A percentile compares a stretch with the other conserved stretches of the same genome.
Evolutionary conservation across 2,329 filamentous ascomycete genomes (phyloP).

Genomic region (Aschersonia sp.): DNA sequence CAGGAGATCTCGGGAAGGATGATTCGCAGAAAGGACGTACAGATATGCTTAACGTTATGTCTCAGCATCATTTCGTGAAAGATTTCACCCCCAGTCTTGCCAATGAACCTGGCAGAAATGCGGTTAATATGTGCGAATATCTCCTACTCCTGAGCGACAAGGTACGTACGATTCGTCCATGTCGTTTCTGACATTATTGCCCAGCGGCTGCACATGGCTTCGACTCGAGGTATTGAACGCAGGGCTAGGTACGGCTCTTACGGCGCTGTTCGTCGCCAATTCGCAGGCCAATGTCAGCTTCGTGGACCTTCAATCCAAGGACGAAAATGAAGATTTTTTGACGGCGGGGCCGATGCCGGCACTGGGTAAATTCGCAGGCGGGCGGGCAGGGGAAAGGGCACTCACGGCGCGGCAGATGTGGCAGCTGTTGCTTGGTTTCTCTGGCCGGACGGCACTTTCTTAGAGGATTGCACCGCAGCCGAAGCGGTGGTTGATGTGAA

Average conservation of each 20-base stretch:
- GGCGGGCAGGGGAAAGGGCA: constrained; percentile 8
- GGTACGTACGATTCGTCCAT: constrained; percentile 73
- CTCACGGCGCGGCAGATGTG: constrained; percentile 35
- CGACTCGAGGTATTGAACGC: constrained; percentile 37
- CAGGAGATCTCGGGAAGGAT: background rate
- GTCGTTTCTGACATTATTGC: constrained; percentile 41
- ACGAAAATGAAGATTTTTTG: background rate
- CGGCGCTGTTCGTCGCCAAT: constrained; percentile 12
- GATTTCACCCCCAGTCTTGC: constrained; percentile 88
- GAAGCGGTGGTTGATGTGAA: constrained; percentile 25
- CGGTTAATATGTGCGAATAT: background rate
- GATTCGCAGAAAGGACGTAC: constrained; percentile 37
- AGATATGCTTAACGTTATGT: constrained; percentile 83
- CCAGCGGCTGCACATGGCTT: constrained; percentile 55
- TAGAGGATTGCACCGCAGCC: constrained; percentile 19
- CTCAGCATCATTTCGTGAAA: constrained; percentile 99
- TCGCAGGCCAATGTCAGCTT: background rate
- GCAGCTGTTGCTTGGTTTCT: constrained; percentile 35
- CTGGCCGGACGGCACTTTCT: constrained; percentile 24
- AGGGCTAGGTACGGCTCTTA: constrained; percentile 47
- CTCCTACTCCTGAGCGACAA: background rate
- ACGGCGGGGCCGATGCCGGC: constrained; percentile 5
- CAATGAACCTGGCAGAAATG: constrained; percentile 55
- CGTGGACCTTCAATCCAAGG: background rate
- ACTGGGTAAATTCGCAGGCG: constrained; percentile 1